A percentile compares a stretch with the other conserved stretches of the same genome.
Conservation (phyloP, 1,284 basidiomycete genomes). For the Trichosporon ovoides region DNA sequence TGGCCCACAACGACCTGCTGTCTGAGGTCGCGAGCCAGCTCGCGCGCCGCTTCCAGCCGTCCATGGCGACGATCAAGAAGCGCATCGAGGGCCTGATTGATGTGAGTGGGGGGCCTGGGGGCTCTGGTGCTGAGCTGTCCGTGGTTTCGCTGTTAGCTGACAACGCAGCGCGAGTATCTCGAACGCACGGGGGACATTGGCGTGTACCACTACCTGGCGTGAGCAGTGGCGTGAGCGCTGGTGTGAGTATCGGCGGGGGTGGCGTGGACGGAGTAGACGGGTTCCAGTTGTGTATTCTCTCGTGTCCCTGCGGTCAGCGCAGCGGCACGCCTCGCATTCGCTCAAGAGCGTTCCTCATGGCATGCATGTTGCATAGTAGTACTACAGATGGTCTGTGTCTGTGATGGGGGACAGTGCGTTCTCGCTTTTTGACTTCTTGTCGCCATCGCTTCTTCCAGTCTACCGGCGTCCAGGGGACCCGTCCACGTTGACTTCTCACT, state of each 20-base stretch:
- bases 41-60: slow-evolving; percentile 75
- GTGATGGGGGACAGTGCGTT: too few species aligned
- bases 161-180: slow-evolving; percentile 44
- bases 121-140: not conserved
- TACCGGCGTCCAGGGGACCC: too few species aligned
- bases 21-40: slow-evolving; percentile 88
- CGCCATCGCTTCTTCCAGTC: too few species aligned
- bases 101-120: slow-evolving; percentile 50
- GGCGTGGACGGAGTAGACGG: not conserved
- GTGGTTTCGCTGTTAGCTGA: not conserved
- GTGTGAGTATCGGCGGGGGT: too few species aligned
- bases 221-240: slow-evolving; percentile 2
- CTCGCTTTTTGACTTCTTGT: too few species aligned
- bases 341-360: not conserved
- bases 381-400: not conserved
- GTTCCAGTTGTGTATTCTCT: not conserved
- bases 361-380: slow-evolving; percentile 6
- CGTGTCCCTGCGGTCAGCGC: not conserved
- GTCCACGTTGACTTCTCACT: too few species aligned
- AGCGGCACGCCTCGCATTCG: not conserved
- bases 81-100: slow-evolving; percentile 92
- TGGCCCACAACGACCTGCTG: slow-evolving; percentile 83
- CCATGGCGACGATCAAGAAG: slow-evolving; percentile 83
- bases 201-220: slow-evolving; percentile 45
- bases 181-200: slow-evolving; percentile 43